Evolutionary conservation across 345 rosid genomes (phyloP), one percentile per base, ranked within the genome.

Genomic region (Microthlaspi erraticum): DNA sequence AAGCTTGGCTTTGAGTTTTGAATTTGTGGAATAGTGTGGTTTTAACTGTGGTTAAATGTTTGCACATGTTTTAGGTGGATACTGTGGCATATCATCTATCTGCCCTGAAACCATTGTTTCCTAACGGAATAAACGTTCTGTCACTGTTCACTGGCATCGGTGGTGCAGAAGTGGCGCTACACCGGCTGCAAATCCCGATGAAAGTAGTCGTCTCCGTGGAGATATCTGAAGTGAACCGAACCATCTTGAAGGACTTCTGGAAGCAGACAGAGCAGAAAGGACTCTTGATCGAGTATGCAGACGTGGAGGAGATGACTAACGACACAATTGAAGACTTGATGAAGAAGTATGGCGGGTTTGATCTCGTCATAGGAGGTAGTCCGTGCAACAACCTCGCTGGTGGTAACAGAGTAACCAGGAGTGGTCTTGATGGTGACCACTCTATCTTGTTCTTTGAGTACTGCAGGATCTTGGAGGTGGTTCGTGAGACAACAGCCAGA

Each of bases 91-190:
- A 87, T 60, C 97, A 93, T 64, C 79, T 89, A 0, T 91, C 97
- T 3, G 92, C 77, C 3, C 52, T 93, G 56, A 93, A 83, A 41
- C 79, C 81, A 7, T 19, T 84, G 71, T 93, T 70, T 75, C 96
- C 97, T 0, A 23, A 33, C 14, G 98, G 97, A 13, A 66, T 93
- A 53, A 91, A 82, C 63, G 66, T 91, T 6, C 85, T 93, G 13
- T 93, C 97, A 4, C 91, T 93, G 19, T 93, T 93, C 79, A 84
- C 97, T 8, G 98, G 98, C 10, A 93, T 93, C 14, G 98, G 98
- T 12, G 98, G 97, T 26, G 98, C 87, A 0, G 96, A 93, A 77
- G 97, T 93, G 46, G 96, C 98, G 8, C 83, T 93, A 14, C 86
- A 91, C 60, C 82, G 90, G 34, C 93, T 90, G 6, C 86, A 89